Base-by-base conservation (phyloP, 371 early-diverging fungal species). In the Apophysomyces trapeziformis region DNA sequence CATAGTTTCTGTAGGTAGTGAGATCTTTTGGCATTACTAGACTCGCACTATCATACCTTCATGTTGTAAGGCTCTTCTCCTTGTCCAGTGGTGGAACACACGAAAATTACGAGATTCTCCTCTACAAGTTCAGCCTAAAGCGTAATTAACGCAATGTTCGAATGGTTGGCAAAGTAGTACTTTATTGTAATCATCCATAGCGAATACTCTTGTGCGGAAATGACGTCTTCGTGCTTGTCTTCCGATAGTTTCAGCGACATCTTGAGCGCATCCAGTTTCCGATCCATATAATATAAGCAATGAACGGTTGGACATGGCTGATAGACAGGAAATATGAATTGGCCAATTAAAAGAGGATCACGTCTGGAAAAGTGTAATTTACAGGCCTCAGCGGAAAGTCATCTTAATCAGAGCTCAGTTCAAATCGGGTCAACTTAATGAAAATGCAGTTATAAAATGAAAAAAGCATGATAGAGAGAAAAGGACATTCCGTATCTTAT, bases 1-100 rank as follows among this genome's bases (percentile, higher is more conserved):
- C 97, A 98, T 68, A 96, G 95, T 76, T 75, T 74, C 85, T 89
- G 57, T 0, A 35, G 39, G 60, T 16, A 41, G 50, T 59, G 18
- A 16, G 38, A 39, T 32, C 12, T 1, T 1, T 45, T 47, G n/a
- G 26, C 41, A 38, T 14, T 2, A 35, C 3, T 8, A 16, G 21
- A 26, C n/a, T 32, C 6, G 32, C 32, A 26, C 3, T 6, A 32
- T 47, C 32, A 54, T 73, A 91, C 92, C 81, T 88, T 91, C 99
- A 98, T 97, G 69, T 92, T 96, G 60, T 90, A 88, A 4, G 97
- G 97, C 65, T 91, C 92, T 7, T 88, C 91, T 35, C 99, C 99
- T 76, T 97, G 95, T 1, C 99, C 98, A n/a, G 95, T 94, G 0
- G 96, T 96, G 0, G 97, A 91, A 50, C 93, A 92, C 38, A 96